These are phyloP conservation scores for Phialophora chinensis DNA, from an alignment of 2,329 filamentous ascomycete species.

Conservation along the genomic window DNA sequence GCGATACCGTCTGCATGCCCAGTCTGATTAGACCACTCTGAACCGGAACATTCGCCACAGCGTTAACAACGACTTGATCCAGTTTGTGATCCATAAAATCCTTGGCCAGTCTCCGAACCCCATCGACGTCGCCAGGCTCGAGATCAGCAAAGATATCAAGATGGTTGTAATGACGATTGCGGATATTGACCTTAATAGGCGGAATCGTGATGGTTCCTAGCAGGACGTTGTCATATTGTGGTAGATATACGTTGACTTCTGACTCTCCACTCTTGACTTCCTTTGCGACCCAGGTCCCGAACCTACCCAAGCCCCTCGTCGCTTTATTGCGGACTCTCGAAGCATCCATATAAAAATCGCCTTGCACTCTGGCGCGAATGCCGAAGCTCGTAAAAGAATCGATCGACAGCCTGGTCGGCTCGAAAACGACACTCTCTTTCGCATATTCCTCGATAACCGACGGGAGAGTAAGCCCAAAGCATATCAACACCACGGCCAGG, in stretches of 20 bases:
- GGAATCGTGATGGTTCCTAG: constrained; percentile 80
- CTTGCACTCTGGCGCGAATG: constrained; percentile 78
- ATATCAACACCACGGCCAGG: constrained; percentile 67
- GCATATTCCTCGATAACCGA: constrained; percentile 83
- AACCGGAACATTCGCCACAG: constrained; percentile 73
- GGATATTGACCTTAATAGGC: constrained; percentile 74
- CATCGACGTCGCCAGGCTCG: constrained; percentile 74
- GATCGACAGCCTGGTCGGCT: constrained; percentile 82
- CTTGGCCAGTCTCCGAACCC: constrained; percentile 79
- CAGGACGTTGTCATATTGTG: constrained; percentile 78
- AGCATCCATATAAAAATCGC: constrained; percentile 80
- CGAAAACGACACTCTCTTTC: constrained; percentile 78
- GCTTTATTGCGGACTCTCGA: constrained; percentile 72
- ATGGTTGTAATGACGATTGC: constrained; percentile 76
- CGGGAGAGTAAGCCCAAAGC: constrained; percentile 80
- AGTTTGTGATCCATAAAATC: constrained; percentile 86
- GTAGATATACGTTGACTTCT: constrained; percentile 76
- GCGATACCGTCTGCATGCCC: constrained; percentile 75
- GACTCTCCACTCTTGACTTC: constrained; percentile 76
- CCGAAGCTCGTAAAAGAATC: constrained; percentile 82
- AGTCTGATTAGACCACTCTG: constrained; percentile 80
- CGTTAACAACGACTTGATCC: constrained; percentile 71
- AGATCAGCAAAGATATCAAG: constrained; percentile 82
- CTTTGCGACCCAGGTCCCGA: constrained; percentile 79
- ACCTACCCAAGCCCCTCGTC: constrained; percentile 75